These are phyloP conservation scores for Aspergillus caelatus DNA, from an alignment of 2,329 filamentous ascomycete genomes.

Conservation along the genomic window DNA sequence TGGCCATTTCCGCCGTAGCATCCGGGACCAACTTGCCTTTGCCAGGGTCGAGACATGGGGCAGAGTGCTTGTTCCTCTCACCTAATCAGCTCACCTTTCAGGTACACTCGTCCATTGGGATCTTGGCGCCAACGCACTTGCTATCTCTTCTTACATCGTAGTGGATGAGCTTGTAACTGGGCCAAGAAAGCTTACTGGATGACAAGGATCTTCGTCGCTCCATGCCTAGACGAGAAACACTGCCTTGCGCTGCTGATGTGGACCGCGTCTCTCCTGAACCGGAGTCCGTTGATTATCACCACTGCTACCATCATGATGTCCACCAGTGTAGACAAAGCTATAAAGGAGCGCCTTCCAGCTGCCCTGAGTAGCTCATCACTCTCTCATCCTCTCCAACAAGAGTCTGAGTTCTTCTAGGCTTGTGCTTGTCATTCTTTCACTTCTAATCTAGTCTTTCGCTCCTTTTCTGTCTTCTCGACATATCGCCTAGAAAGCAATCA, in stretches of 20 bases:
- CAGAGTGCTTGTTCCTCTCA: neutral
- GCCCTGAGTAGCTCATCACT: constrained; percentile 12
- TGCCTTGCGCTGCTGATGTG: constrained; percentile 15
- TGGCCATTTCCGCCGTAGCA: constrained; percentile 10
- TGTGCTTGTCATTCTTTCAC: constrained; percentile 9
- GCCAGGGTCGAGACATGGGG: constrained; percentile 4
- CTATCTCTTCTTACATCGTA: neutral
- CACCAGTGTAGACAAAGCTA: constrained; percentile 18
- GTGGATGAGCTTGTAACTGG: constrained; percentile 5
- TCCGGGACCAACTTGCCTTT: neutral
- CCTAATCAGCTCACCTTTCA: neutral
- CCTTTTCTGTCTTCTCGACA: constrained; percentile 6
- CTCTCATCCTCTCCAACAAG: constrained; percentile 19
- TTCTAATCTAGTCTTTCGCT: constrained; percentile 16
- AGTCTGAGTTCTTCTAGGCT: constrained; percentile 8
- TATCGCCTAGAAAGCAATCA: constrained; percentile 7
- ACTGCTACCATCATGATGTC: neutral
- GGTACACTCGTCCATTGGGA: neutral
- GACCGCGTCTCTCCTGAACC: constrained; percentile 11
- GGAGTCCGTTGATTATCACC: constrained; percentile 5
- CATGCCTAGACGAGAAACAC: constrained; percentile 24
- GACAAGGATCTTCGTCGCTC: constrained; percentile 10
- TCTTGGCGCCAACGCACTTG: constrained; percentile 5
- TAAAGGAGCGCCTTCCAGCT: constrained; percentile 26
- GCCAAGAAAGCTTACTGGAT: constrained; percentile 8